Conservation (phyloP, 345 rosid species). For the Adansonia digitata region DNA sequence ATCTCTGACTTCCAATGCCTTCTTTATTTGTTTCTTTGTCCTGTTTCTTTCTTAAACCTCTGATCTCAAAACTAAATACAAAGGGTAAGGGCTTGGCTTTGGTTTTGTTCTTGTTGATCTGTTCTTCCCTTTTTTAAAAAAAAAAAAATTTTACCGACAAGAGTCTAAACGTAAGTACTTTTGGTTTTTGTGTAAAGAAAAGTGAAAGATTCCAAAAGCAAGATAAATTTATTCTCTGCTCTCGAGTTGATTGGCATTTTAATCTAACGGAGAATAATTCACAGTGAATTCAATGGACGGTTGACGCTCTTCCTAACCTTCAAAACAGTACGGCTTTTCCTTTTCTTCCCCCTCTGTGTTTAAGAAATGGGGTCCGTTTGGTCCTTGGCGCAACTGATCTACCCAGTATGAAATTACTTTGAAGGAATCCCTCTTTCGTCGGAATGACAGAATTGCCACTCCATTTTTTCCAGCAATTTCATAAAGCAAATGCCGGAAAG, state of each 20-base stretch:
- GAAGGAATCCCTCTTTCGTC: neutral
- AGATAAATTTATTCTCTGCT: neutral
- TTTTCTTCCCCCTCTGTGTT: neutral
- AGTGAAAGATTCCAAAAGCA: neutral
- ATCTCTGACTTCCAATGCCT: conserved; percentile 4
- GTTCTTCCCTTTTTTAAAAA: neutral
- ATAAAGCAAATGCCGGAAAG: no score
- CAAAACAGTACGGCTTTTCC: neutral
- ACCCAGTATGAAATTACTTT: neutral
- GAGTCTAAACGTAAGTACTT: neutral
- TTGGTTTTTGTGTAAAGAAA: neutral
- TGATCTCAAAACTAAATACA: neutral
- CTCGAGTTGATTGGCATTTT: neutral
- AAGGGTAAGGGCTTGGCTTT: neutral
- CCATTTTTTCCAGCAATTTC: neutral
- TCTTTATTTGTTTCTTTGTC: neutral
- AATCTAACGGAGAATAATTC: neutral
- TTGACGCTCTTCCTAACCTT: neutral
- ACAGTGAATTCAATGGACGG: neutral
- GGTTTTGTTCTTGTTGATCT: neutral
- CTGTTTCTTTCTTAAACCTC: neutral
- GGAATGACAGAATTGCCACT: neutral
- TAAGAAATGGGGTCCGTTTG: neutral
- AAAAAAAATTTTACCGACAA: neutral
- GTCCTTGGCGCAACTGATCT: neutral